Evolutionary conservation across 768 basidiomycete genomes (phyloP), one percentile per base, ranked within the genome.

Genomic region (Phaeolepiota aurea): DNA sequence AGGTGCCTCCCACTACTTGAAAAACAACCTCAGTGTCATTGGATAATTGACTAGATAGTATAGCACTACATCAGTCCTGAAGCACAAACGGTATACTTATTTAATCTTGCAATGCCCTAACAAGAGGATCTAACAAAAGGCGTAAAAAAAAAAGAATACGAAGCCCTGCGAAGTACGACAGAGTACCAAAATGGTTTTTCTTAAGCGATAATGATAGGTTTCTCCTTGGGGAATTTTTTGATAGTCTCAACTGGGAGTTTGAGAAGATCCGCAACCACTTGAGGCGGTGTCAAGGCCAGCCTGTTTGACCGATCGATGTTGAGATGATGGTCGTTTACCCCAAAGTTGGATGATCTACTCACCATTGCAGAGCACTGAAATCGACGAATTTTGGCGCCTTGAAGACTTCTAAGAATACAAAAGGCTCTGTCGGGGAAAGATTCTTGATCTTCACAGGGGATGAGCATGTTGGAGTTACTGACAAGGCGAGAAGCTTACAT

Each of bases 321-420:
- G n/a, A n/a, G n/a, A n/a, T n/a, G n/a, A n/a, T n/a, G n/a, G n/a
- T n/a, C n/a, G n/a, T n/a, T n/a, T n/a, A n/a, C n/a, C n/a, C n/a
- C n/a, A n/a, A n/a, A n/a, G n/a, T n/a, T n/a, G n/a, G n/a, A n/a
- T n/a, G n/a, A n/a, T n/a, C n/a, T n/a, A 19, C 28, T 7, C 31
- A 40, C 47, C 47, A 48, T 31, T 45, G 44, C 20, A 43, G 45
- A 14, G 47, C 47, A 36, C 47, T 48, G 40, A 48, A 48, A 21
- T 48, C 47, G 3, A 48, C 44, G 25, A 48, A 48, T 20, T 37
- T 32, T 16, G 44, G 44, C 9, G 40, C 20, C 32, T 46, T 48
- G 44, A 48, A 48, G 18, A 48, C 41, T 36, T 48, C 47, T 9
- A 48, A 20, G 37, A 41, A 42, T 32, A 48, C 42, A 12, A 48